These are phyloP conservation scores for Mallotus nudiflorus DNA, from an alignment of 345 rosid species.

Conservation along the genomic window DNA sequence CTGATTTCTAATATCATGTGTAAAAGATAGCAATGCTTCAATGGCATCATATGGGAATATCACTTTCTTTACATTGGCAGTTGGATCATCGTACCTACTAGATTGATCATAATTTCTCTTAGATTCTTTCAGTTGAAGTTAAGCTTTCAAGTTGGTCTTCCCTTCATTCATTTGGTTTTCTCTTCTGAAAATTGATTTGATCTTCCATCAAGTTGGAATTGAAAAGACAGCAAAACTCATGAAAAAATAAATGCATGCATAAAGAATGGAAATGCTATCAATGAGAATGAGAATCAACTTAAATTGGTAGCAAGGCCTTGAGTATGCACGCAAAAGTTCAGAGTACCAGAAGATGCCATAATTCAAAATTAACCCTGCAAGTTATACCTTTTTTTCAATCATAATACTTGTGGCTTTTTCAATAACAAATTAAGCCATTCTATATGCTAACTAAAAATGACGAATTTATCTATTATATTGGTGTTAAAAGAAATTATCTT, in stretches of 20 bases:
- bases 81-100: neutral
- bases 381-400: no score
- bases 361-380: neutral
- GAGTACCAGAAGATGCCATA: neutral
- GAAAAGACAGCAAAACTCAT: neutral
- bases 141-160: neutral
- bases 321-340: neutral
- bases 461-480: neutral
- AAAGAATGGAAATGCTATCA: neutral
- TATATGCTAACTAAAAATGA: neutral
- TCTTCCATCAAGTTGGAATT: neutral
- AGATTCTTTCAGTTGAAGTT: neutral
- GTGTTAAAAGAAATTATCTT: no score
- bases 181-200: no score
- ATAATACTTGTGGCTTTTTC: neutral
- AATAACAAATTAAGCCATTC: neutral
- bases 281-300: neutral
- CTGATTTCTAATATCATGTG: slow-evolving; percentile 3
- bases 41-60: neutral
- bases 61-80: neutral
- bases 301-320: neutral
- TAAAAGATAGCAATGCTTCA: neutral
- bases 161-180: neutral
- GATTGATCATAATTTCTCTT: neutral
- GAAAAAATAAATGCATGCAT: neutral